Percentiles rank a stretch among this genome's conserved stretches.
These are phyloP conservation scores for Xanthoconium stramineum DNA, from an alignment of 768 basidiomycete genomes.

Conservation along the genomic window DNA sequence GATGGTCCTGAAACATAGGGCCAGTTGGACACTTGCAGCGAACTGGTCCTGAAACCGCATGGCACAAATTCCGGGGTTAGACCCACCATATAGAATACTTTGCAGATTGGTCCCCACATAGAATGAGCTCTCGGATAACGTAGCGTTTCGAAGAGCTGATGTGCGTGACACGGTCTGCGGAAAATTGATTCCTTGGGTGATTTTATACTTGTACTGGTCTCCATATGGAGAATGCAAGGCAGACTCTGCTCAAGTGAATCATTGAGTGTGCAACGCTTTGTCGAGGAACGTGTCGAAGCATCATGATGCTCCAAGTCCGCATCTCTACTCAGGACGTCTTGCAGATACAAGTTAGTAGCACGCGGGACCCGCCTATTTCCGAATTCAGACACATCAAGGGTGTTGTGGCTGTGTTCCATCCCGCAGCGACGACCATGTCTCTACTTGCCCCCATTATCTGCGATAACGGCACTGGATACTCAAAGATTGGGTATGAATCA, in stretches of 20 bases:
- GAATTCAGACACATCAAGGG: too few relatives aligned
- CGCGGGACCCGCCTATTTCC: too few relatives aligned
- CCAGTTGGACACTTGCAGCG: constrained; percentile 11
- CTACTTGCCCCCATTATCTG: constrained; percentile 92
- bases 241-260: too few relatives aligned
- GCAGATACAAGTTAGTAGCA: too few relatives aligned
- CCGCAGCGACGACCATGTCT: constrained; percentile 59
- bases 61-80: not conserved
- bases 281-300: too few relatives aligned
- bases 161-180: not conserved
- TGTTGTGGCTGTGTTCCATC: too few relatives aligned
- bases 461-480: constrained; percentile 97
- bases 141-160: not conserved
- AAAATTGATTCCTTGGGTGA: not conserved
- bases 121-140: not conserved
- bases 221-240: too few relatives aligned
- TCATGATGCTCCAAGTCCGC: too few relatives aligned
- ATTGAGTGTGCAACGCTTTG: too few relatives aligned
- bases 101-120: constrained; percentile 2
- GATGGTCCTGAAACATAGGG: constrained; percentile 17
- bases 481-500: constrained; percentile 84
- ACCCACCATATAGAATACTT: constrained; percentile 3
- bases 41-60: not conserved
- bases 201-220: too few relatives aligned
- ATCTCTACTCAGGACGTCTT: too few relatives aligned